Evolutionary conservation across 345 rosid species (phyloP).

Genomic region (Cochlearia excelsa): DNA sequence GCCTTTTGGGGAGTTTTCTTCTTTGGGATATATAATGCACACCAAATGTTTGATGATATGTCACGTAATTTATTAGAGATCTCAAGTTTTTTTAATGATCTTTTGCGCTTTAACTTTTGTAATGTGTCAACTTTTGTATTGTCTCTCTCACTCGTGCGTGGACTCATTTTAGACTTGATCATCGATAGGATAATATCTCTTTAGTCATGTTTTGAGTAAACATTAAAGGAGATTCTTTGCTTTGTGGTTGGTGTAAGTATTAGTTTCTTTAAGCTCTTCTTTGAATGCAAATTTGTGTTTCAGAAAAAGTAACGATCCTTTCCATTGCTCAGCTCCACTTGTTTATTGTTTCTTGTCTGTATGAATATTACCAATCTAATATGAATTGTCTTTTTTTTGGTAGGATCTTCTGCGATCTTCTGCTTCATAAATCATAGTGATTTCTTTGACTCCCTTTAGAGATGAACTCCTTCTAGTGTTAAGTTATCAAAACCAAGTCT

Average conservation of each 20-base stretch:
- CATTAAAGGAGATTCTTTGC: constrained; percentile 32
- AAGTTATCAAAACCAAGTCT: background rate
- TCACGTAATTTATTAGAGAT: constrained; percentile 1
- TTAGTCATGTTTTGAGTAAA: constrained; percentile 21
- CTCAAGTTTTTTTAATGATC: background rate
- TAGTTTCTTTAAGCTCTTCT: constrained; percentile 6
- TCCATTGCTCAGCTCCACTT: constrained; percentile 20
- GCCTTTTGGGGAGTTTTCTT: background rate
- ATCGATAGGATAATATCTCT: background rate
- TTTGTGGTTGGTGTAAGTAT: constrained; percentile 25
- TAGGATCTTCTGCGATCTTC: constrained; percentile 15
- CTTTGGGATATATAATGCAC: background rate
- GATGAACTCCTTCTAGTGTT: no score
- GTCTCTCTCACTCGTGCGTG: background rate
- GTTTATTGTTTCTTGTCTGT: constrained; percentile 16
- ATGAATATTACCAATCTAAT: constrained; percentile 9
- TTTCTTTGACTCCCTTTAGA: constrained; percentile 6
- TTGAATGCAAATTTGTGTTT: constrained; percentile 7
- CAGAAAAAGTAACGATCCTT: constrained; percentile 28
- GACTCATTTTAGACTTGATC: constrained; percentile 9
- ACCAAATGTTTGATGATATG: constrained; percentile 7
- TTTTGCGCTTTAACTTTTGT: background rate
- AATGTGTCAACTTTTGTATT: background rate
- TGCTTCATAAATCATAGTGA: constrained; percentile 17
- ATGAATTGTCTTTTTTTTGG: background rate